These are phyloP conservation scores for Handroanthus guayacan DNA, from an alignment of 257 asterid species.

Conservation along the genomic window DNA sequence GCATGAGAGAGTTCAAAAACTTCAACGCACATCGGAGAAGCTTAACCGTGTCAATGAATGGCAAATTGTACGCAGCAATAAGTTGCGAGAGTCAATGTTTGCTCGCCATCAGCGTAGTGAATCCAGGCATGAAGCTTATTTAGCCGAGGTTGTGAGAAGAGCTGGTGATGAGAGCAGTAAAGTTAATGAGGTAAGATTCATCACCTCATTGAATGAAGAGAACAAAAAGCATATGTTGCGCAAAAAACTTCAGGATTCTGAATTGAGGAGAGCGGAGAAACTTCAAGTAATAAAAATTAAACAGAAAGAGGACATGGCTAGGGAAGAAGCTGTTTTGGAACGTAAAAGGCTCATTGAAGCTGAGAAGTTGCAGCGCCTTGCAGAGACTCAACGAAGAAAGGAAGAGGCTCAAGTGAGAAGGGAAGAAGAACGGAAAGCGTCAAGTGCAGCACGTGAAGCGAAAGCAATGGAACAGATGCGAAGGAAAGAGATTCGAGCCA, in stretches of 20 bases:
- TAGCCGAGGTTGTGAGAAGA: conserved; percentile 96
- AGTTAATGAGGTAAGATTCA: conserved; percentile 98
- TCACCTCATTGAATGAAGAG: conserved; percentile 96
- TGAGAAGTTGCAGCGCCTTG: conserved; percentile 95
- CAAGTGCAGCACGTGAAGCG: conserved; percentile 98
- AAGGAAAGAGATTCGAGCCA: conserved; percentile 90
- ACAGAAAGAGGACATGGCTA: conserved; percentile 94
- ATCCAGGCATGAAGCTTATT: conserved; percentile 92
- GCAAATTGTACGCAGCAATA: conserved; percentile 92
- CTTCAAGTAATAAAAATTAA: conserved; percentile 84
- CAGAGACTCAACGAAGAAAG: conserved; percentile 90
- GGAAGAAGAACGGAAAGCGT: conserved; percentile 98
- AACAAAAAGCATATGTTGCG: conserved; percentile 91
- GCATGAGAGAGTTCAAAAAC: conserved; percentile 94
- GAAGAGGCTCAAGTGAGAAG: conserved; percentile 98
- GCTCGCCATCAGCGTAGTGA: conserved; percentile 94
- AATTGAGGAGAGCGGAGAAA: conserved; percentile 94
- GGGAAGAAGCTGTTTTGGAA: conserved; percentile 99
- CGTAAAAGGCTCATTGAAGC: conserved; percentile 94
- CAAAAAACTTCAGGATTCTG: conserved; percentile 89
- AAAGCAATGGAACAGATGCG: conserved; percentile 92
- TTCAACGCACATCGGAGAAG: conserved; percentile 93
- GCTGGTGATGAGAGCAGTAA: conserved; percentile 98
- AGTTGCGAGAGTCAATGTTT: conserved; percentile 84
- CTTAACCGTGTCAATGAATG: conserved; percentile 92